Evolutionary conservation across 1,284 basidiomycete species (phyloP), one percentile per base, ranked within the genome.

Genomic region (Cryptococcus sp.): DNA sequence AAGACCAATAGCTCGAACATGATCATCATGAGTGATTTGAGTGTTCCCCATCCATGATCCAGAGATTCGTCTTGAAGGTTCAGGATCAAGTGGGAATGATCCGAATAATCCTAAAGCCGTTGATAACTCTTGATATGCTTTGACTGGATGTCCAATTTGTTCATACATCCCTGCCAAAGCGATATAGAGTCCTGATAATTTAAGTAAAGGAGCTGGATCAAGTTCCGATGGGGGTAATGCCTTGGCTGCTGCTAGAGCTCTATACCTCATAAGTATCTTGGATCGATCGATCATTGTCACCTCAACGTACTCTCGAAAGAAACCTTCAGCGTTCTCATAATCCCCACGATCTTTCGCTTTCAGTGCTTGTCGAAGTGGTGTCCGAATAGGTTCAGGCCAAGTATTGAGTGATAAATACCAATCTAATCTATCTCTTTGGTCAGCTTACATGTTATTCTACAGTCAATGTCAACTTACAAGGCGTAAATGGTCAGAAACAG

Each of bases 401-500:
- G 68, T 70, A 14, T 46, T 34, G 23, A 76, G 63, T 10, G 73
- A 67, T 48, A 66, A 70, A 58, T 75, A 76, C 63, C 69, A 77
- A 49, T 77, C 76, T 5, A 77, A 60, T 6, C 75, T 77, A 52
- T 10, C 7, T n/a, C 13, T 15, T 10, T 51, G 46, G 31, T 52
- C n/a, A 55, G 46, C 42, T 11, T 8, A 41, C 8, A 50, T 14
- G 14, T 31, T 8, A n/a, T 37, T 15, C 49, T 46, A 37, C 30
- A 37, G 13, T 32, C 23, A 23, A 23, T 43, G 6, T 14, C 32
- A 3, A 68, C 75, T 59, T 57, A 76, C 75, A 76, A 50, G 11
- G 72, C 73, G 58, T 77, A 77, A 33, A 71, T 76, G 1, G 76
- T 76, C 3, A 74, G 65, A 6, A 77, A 62, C 14, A 76, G 56